A percentile compares a stretch with the other conserved stretches of the same genome.
Conservation (phyloP, 2,329 filamentous ascomycete species). For the Trichophyton verrucosum region DNA sequence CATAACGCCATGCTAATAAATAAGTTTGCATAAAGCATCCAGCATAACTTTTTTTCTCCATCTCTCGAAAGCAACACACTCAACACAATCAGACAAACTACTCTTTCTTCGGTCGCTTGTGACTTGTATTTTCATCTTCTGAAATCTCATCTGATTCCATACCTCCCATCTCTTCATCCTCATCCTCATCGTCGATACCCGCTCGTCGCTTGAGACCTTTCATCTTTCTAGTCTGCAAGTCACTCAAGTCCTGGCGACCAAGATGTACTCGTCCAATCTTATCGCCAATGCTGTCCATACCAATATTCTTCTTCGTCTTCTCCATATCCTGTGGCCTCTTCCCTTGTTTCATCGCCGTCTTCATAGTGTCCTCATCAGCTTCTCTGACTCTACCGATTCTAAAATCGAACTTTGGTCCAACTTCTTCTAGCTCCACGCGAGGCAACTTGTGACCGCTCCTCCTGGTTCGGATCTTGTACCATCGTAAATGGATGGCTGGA, state of each 20-base stretch:
- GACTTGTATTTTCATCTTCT: slow-evolving; percentile 20
- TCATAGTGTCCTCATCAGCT: slow-evolving; percentile 65
- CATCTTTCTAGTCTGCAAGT: slow-evolving; percentile 96
- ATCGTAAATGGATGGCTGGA: slow-evolving; percentile 51
- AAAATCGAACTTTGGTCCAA: slow-evolving; percentile 89
- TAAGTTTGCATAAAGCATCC: neutral
- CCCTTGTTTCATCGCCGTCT: slow-evolving; percentile 80
- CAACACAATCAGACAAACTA: neutral
- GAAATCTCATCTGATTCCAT: slow-evolving; percentile 34
- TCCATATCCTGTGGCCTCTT: slow-evolving; percentile 46
- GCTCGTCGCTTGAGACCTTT: slow-evolving; percentile 87
- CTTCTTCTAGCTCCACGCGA: slow-evolving; percentile 85
- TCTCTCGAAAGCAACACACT: neutral
- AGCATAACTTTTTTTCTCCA: neutral
- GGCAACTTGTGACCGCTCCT: slow-evolving; percentile 77
- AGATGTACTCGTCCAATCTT: slow-evolving; percentile 91
- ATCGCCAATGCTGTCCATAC: slow-evolving; percentile 82
- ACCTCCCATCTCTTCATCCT: slow-evolving; percentile 39
- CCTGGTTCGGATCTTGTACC: slow-evolving; percentile 78
- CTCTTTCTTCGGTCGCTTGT: neutral
- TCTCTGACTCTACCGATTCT: slow-evolving; percentile 68
- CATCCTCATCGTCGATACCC: slow-evolving; percentile 46
- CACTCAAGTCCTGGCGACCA: slow-evolving; percentile 73
- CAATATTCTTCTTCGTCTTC: slow-evolving; percentile 88
- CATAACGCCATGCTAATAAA: slow-evolving; percentile 2